Percentiles rank a stretch among this genome's conserved stretches.
These are phyloP conservation scores for Fusarium sulawesiense DNA, from an alignment of 2,329 filamentous ascomycete genomes.

Conservation along the genomic window DNA sequence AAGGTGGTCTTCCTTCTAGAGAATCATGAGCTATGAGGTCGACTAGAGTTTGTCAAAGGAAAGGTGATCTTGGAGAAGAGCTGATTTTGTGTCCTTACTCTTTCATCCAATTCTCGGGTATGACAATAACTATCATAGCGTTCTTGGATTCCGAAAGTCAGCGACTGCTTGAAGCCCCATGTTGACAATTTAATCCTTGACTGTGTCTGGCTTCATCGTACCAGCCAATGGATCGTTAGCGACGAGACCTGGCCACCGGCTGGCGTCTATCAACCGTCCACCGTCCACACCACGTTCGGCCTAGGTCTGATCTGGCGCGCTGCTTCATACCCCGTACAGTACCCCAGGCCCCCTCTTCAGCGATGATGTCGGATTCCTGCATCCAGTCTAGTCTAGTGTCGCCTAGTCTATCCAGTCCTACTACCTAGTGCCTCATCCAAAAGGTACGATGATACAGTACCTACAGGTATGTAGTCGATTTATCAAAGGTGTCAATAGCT, in stretches of 20 bases:
- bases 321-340: conserved; percentile 2
- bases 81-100: not conserved
- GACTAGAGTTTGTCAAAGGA: not conserved
- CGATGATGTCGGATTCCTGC: conserved; percentile 10
- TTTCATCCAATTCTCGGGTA: not conserved
- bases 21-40: not conserved
- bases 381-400: not conserved
- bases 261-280: conserved; percentile 40
- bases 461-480: not conserved
- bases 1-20: not conserved
- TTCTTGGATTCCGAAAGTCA: not conserved
- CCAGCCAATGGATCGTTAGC: conserved; percentile 33
- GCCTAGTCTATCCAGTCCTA: not conserved
- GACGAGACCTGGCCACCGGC: conserved; percentile 30
- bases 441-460: not conserved
- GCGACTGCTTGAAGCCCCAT: conserved; percentile 20
- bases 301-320: conserved; percentile 2
- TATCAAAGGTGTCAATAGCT: not conserved
- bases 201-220: conserved; percentile 25
- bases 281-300: conserved; percentile 39
- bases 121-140: not conserved
- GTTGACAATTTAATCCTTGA: conserved; percentile 27
- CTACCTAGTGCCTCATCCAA: not conserved
- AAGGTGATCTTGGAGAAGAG: not conserved
- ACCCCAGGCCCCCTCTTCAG: conserved; percentile 24